Conservation (phyloP, 805 yeast species). For the Barnettozyma sp. region DNA sequence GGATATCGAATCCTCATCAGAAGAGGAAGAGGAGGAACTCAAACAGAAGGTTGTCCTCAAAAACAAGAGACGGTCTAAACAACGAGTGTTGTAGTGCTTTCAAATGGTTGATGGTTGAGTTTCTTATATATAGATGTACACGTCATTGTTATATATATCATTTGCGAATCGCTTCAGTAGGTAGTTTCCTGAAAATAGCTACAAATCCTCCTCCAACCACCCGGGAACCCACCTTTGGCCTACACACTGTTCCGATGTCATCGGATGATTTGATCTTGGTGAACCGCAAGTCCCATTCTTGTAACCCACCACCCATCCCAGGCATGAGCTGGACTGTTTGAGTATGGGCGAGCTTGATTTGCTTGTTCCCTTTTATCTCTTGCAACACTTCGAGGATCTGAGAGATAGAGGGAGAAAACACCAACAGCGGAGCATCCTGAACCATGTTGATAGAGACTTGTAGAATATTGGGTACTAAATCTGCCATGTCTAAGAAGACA, state of each 20-base stretch:
- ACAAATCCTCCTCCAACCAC: constrained; percentile 48
- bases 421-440: constrained; percentile 36
- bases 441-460: constrained; percentile 30
- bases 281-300: constrained; percentile 44
- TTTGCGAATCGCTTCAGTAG: constrained; percentile 15
- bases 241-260: constrained; percentile 36
- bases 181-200: constrained; percentile 34
- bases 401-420: constrained; percentile 43
- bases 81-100: constrained; percentile 18
- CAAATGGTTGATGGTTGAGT: too few species aligned
- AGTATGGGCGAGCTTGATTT: constrained; percentile 30
- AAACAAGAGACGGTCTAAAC: constrained; percentile 25
- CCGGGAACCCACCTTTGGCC: constrained; percentile 43
- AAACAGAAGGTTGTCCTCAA: constrained; percentile 34
- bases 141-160: background rate
- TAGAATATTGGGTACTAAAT: constrained; percentile 30
- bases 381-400: constrained; percentile 38
- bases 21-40: constrained; percentile 42
- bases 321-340: constrained; percentile 37
- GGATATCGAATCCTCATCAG: constrained; percentile 53
- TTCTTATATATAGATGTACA: too few species aligned
- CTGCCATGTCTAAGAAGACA: constrained; percentile 42
- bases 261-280: constrained; percentile 35
- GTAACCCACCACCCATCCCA: constrained; percentile 45
- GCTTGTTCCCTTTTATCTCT: constrained; percentile 24